Conservation (phyloP, 1,284 basidiomycete genomes). For the Sporisorium sorghi region DNA sequence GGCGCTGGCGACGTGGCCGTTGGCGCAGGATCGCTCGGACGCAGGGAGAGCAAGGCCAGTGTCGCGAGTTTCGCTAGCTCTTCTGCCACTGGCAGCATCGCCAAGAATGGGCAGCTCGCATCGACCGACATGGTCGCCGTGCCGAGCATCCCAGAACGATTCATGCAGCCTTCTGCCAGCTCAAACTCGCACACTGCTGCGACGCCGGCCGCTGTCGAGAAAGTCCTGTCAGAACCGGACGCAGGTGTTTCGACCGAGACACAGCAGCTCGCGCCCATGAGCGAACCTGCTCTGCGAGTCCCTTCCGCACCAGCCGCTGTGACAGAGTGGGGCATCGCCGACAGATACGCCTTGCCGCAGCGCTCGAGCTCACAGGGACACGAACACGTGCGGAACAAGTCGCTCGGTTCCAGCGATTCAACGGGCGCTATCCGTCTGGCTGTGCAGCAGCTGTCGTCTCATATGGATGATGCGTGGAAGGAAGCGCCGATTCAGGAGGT, state of each 20-base stretch:
- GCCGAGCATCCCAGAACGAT: constrained; percentile 38
- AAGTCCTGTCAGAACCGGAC: background rate
- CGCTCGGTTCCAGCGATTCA: constrained; percentile 30
- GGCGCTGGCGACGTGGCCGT: constrained; percentile 1
- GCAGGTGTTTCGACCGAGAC: background rate
- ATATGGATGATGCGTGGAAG: constrained; percentile 58
- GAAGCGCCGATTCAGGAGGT: constrained; percentile 28
- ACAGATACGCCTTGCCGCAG: constrained; percentile 30
- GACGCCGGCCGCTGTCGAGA: background rate
- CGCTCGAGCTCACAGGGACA: constrained; percentile 47
- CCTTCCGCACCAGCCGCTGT: constrained; percentile 38
- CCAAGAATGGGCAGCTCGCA: constrained; percentile 20
- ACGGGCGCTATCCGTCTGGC: constrained; percentile 42
- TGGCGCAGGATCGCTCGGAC: constrained; percentile 8
- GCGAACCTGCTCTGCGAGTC: constrained; percentile 22
- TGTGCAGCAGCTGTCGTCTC: constrained; percentile 48
- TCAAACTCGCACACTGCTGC: constrained; percentile 6
- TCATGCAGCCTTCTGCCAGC: constrained; percentile 28
- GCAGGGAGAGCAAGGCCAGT: constrained; percentile 32
- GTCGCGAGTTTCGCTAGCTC: constrained; percentile 26
- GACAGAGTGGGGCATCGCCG: constrained; percentile 19
- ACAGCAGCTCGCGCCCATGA: constrained; percentile 17
- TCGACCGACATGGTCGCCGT: constrained; percentile 34
- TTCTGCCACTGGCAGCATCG: constrained; percentile 17
- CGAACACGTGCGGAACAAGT: constrained; percentile 30